Evolutionary conservation across 768 basidiomycete species (phyloP).

Genomic region (Lactarius trivialis): DNA sequence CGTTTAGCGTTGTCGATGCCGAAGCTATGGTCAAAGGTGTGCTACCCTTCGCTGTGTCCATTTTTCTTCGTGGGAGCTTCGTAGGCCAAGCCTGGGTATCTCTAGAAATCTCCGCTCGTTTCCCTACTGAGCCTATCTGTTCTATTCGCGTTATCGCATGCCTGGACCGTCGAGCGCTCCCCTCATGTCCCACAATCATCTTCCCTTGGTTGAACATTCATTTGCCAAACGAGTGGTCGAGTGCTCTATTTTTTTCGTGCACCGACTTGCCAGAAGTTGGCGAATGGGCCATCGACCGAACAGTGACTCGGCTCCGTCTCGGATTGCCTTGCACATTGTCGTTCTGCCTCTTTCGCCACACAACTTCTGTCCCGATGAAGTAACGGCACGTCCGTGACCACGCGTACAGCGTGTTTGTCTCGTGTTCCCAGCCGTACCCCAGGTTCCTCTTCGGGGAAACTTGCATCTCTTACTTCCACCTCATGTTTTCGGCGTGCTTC

Average conservation of each 20-base stretch:
- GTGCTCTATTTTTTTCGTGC: conserved; percentile 9
- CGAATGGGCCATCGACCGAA: conserved; percentile 9
- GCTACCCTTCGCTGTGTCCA: conserved; percentile 27
- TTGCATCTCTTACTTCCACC: conserved; percentile 12
- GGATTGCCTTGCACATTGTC: conserved; percentile 3
- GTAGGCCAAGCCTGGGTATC: conserved; percentile 9
- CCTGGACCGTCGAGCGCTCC: conserved; percentile 1
- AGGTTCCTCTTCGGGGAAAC: conserved; percentile 12
- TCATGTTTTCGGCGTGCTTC: conserved; percentile 21
- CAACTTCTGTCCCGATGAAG: conserved; percentile 18
- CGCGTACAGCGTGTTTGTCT: conserved; percentile 11
- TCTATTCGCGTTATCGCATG: conserved; percentile 18
- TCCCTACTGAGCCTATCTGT: conserved; percentile 3
- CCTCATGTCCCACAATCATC: conserved; percentile 2
- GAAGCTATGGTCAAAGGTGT: conserved; percentile 69
- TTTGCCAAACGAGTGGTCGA: conserved; percentile 7
- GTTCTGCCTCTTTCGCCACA: conserved; percentile 8
- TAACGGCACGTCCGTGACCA: conserved; percentile 10
- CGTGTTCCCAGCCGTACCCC: conserved; percentile 11
- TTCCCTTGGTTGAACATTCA: not conserved
- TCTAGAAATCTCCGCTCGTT: conserved; percentile 16
- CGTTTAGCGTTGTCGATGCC: conserved; percentile 60
- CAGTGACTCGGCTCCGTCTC: not conserved
- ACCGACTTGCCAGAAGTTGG: conserved; percentile 11
- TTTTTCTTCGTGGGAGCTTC: conserved; percentile 16